Evolutionary conservation across 2,329 filamentous ascomycete species (phyloP).

Genomic region (Coniochaeta hoffmannii): DNA sequence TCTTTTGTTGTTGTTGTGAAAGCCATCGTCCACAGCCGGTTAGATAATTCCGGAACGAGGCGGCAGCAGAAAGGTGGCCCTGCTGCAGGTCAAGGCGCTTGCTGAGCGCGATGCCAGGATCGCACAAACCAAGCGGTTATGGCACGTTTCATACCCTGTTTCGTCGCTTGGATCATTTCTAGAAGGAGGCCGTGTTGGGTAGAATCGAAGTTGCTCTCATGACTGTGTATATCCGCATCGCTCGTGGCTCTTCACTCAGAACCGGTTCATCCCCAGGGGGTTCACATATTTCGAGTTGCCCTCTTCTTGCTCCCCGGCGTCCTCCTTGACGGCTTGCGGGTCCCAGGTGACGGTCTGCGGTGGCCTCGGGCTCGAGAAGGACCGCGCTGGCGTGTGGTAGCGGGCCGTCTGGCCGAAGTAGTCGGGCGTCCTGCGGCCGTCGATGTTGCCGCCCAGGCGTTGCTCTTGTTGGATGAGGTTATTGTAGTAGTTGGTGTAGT

Average conservation of each 20-base stretch:
- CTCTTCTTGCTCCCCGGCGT: conserved; percentile 5
- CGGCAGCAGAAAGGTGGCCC: background rate
- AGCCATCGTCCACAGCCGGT: background rate
- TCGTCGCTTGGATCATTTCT: background rate
- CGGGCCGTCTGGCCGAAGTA: conserved; percentile 48
- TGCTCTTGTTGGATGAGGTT: conserved; percentile 1
- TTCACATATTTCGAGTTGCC: conserved; percentile 32
- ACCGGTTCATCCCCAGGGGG: conserved; percentile 49
- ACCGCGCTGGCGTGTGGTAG: conserved; percentile 46
- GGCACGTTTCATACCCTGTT: background rate
- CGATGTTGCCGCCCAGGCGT: conserved; percentile 9
- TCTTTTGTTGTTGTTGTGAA: background rate
- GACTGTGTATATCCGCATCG: background rate
- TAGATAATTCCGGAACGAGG: background rate
- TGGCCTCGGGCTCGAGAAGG: conserved; percentile 46
- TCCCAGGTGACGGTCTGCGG: conserved; percentile 33
- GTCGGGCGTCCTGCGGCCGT: conserved; percentile 42
- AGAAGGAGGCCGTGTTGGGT: too few species aligned
- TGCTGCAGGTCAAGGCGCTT: background rate
- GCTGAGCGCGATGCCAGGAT: background rate
- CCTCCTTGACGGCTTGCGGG: conserved; percentile 12
- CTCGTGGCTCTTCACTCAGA: conserved; percentile 25
- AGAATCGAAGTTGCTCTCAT: background rate
- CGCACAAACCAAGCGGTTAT: background rate
- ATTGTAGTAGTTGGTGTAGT: conserved; percentile 9